Evolutionary conservation across 2,329 filamentous ascomycete species (phyloP).

Genomic region (Trichoderma pleuroti): DNA sequence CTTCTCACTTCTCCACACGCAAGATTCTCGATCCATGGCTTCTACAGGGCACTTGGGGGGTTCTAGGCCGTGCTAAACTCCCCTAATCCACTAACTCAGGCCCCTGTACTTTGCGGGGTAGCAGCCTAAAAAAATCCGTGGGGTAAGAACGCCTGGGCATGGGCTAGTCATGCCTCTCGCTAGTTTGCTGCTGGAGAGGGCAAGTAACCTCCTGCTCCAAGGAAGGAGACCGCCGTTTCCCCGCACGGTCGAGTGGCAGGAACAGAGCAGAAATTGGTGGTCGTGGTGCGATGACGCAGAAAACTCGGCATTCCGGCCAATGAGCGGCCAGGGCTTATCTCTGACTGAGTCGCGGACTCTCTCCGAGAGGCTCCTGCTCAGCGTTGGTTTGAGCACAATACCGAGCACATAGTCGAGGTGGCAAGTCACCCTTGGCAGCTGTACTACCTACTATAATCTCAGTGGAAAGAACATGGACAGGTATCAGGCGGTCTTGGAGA

Average conservation of each 20-base stretch:
- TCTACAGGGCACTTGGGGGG: neutral
- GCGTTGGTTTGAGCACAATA: neutral
- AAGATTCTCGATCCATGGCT: neutral
- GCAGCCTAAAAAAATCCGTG: neutral
- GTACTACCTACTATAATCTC: neutral
- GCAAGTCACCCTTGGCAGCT: neutral
- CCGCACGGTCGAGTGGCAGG: slow-evolving; percentile 1
- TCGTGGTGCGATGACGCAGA: neutral
- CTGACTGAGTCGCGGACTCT: neutral
- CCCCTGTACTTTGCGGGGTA: slow-evolving; percentile 17
- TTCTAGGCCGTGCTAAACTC: neutral
- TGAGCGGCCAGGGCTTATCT: neutral
- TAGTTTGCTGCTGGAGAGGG: neutral
- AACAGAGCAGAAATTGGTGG: neutral
- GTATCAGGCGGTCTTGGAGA: neutral
- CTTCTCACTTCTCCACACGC: neutral
- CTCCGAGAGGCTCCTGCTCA: neutral
- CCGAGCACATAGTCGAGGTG: neutral
- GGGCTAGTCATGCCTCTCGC: neutral
- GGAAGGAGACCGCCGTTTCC: neutral
- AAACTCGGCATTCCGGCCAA: slow-evolving; percentile 1
- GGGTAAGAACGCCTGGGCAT: neutral
- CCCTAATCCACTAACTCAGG: neutral
- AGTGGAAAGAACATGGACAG: neutral
- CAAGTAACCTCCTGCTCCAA: neutral